Base-by-base conservation (phyloP, 495 filamentous ascomycete genomes). In the Hypoxylon subgilvum region DNA sequence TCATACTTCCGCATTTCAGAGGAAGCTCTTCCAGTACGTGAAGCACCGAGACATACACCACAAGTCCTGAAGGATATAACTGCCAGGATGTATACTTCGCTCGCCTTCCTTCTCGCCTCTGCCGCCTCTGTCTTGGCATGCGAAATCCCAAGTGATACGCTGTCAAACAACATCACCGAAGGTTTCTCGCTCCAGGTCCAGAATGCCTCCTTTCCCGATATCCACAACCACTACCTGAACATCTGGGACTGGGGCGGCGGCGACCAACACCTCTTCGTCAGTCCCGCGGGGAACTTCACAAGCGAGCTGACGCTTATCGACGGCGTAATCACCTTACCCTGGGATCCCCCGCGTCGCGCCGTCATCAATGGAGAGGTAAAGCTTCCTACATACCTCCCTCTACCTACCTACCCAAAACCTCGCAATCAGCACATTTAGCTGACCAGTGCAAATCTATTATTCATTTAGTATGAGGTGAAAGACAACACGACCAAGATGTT, bases 401-500 rank as follows among this genome's bases (percentile, higher is more conserved):
- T n/a, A n/a, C n/a, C n/a, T n/a, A n/a, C n/a, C n/a, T n/a, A n/a
- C n/a, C n/a, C n/a, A n/a, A n/a, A n/a, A n/a, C n/a, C n/a, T 22
- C n/a, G 4, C 23, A 21, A 9, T 18, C 1, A 6, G 19, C 5
- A 28, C n/a, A 18, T 32, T 18, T 21, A 1, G 36, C 39, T 55
- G 9, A 4, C 8, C 9, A 35, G 53, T 27, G 4, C 50, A 4
- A 18, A 2, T 1, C 7, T 36, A 32, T 2, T 16, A 22, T 4
- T 23, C 12, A 16, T 45, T 22, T 44, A 82, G 80, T 79, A 77
- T 41, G 79, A 79, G 13, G 67, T 68, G 5, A 65, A 74, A 13
- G 81, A 84, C 52, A 74, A 80, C 63, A 84, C 81, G 12, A 82
- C 78, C 13, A 82, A 84, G 61, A 66, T 83, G 64, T 84, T 83